Conservation (phyloP, 768 basidiomycete species). For the Xerocomellus chrysenteron region DNA sequence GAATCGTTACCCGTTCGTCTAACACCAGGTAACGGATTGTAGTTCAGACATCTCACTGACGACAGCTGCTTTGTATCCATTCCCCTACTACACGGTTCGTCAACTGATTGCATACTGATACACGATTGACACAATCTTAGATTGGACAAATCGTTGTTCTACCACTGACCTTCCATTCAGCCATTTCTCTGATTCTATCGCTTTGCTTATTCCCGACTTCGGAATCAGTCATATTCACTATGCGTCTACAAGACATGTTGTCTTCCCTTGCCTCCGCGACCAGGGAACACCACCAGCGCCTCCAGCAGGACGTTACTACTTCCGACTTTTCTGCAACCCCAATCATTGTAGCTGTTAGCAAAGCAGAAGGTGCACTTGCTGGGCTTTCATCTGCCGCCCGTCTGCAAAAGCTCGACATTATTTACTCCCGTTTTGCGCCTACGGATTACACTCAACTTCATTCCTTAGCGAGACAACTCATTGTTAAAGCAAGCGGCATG, state of each 20-base stretch:
- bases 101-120: neutral
- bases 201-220: conserved; percentile 62
- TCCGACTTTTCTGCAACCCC: conserved; percentile 32
- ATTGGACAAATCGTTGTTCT: conserved; percentile 52
- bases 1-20: neutral
- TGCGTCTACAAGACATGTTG: conserved; percentile 46
- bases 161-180: conserved; percentile 60
- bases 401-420: conserved; percentile 57
- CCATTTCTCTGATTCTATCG: conserved; percentile 50
- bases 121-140: conserved; percentile 25
- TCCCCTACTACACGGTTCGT: conserved; percentile 54
- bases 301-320: conserved; percentile 42
- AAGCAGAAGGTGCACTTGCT: conserved; percentile 50
- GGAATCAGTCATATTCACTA: conserved; percentile 58
- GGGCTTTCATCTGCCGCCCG: conserved; percentile 51
- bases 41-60: conserved; percentile 57
- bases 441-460: conserved; percentile 56
- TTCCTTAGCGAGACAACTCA: conserved; percentile 46
- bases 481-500: conserved; percentile 62
- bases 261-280: conserved; percentile 47
- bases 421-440: conserved; percentile 60
- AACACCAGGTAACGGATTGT: neutral
- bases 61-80: conserved; percentile 61
- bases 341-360: conserved; percentile 33
- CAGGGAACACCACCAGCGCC: conserved; percentile 44